Evolutionary conservation across 176 grass and related monocot genomes (phyloP), one percentile per base, ranked within the genome.

Genomic region (Lolium multiflorum): DNA sequence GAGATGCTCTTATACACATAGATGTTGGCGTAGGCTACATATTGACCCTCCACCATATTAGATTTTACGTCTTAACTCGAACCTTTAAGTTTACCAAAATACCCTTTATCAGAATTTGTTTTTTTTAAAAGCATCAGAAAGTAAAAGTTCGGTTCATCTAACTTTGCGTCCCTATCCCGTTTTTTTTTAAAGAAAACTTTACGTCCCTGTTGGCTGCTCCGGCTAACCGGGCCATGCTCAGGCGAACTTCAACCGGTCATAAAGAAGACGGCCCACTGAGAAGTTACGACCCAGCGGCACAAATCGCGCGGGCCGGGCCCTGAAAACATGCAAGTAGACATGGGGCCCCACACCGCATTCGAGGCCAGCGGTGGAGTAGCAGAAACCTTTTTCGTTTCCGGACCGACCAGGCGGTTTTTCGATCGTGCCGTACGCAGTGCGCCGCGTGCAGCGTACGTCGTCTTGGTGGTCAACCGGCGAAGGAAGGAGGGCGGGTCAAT

Each of bases 281-380:
- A 74, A 74, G 3, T 74, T 50, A 50, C 3, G 21, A 50, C 46
- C 71, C 21, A 74, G 26, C 21, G 1, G 46, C n/a, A 16, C 2
- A 48, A 73, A 73, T n/a, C 21, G 43, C 43, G 2, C 22, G 43
- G n/a, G 20, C 43, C 21, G 43, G n/a, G 43, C 70, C 43, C 11
- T 35, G 0, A 9, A 48, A 15, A 8, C 1, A 3, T 7, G 43
- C 41, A 48, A 24, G 11, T 73, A 24, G n/a, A 74, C 6, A 4
- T 11, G 44, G 47, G 47, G 31, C 22, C 22, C 48, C 47, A 52
- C 24, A 2, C 0, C 22, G 28, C 22, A 80, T 80, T 64, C 9
- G 58, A 46, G 41, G 58, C 78, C 39, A 28, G 78, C 78, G 78
- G 78, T 28, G 41, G 59, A 80, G 41, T 65, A 64, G 78, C 11